Base-by-base conservation (phyloP, 306 rosid genomes). In the Biancaea sappan region DNA sequence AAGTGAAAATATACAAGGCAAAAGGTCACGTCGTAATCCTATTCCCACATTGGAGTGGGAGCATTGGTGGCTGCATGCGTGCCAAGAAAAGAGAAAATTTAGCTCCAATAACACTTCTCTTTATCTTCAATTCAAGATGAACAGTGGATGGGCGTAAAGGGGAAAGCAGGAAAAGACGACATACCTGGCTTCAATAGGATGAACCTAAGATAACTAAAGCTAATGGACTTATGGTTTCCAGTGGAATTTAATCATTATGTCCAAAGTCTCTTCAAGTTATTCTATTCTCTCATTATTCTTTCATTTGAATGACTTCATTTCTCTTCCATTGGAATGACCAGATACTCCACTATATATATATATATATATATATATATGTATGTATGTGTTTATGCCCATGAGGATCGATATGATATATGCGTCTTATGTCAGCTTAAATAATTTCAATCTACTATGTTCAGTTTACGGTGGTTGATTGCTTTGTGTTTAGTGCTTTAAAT, bases 231-330 rank as follows among this genome's bases (percentile, higher is more conserved):
- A 4, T 57, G 31, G 16, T 68, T 82, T 78, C 8, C 26, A 69
- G 72, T 75, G 84, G 79, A 71, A 75, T 76, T 71, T 35, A 71
- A 79, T 83, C 37, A 83, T 71, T 64, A 75, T 79, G 83, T 71
- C 79, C 71, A 79, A 79, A 65, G 18, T 64, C 69, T 21, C 75
- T 61, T 71, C 72, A 12, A 57, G 48, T 53, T 8, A 44, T 78
- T 82, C 74, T 46, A 71, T 11, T 35, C 19, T 13, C 1, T 50
- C 37, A 74, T 82, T 53, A 69, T 82, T 34, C 46, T 34, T 19
- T 35, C 46, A 25, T 53, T 25, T 15, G 41, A 67, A 77, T 51
- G 73, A 50, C 69, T 77, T 76, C 66, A 12, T n/a, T n/a, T 37
- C 76, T 14, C 61, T 15, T 25, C 25, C 6, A 6, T 2, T 35